Evolutionary conservation across 768 basidiomycete genomes (phyloP).

Genomic region (Zangia roseola): DNA sequence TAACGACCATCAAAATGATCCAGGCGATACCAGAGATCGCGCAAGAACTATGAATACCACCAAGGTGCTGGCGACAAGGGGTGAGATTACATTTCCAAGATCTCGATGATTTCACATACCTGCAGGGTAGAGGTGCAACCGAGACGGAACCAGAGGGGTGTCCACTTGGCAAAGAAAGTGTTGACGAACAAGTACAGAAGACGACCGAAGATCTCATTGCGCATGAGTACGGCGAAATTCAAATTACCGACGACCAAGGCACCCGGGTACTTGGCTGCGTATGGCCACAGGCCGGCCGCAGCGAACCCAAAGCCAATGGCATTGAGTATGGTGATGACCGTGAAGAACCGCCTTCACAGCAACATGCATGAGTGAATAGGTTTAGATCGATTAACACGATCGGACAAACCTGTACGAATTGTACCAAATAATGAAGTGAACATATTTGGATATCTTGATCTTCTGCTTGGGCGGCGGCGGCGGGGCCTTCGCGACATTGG

Average conservation of each 20-base stretch:
- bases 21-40: constrained; percentile 68
- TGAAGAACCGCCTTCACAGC: constrained; percentile 66
- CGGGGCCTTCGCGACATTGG: constrained; percentile 36
- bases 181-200: constrained; percentile 69
- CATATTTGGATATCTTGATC: constrained; percentile 59
- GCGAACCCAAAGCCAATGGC: constrained; percentile 59
- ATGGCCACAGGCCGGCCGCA: constrained; percentile 62
- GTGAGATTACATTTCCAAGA: constrained; percentile 4
- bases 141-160: constrained; percentile 69
- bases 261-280: constrained; percentile 63
- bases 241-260: constrained; percentile 76
- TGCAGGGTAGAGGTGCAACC: constrained; percentile 73
- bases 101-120: constrained; percentile 31
- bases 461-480: constrained; percentile 40
- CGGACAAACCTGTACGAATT: constrained; percentile 66
- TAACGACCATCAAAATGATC: constrained; percentile 62
- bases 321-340: constrained; percentile 58
- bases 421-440: constrained; percentile 69
- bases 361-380: constrained; percentile 8
- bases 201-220: constrained; percentile 84
- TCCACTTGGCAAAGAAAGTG: constrained; percentile 80
- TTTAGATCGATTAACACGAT: not conserved
- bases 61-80: constrained; percentile 55
- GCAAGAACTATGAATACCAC: constrained; percentile 78
- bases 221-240: constrained; percentile 67